Conservation (phyloP, 2,329 filamentous ascomycete species). For the Alternaria ethzedia region DNA sequence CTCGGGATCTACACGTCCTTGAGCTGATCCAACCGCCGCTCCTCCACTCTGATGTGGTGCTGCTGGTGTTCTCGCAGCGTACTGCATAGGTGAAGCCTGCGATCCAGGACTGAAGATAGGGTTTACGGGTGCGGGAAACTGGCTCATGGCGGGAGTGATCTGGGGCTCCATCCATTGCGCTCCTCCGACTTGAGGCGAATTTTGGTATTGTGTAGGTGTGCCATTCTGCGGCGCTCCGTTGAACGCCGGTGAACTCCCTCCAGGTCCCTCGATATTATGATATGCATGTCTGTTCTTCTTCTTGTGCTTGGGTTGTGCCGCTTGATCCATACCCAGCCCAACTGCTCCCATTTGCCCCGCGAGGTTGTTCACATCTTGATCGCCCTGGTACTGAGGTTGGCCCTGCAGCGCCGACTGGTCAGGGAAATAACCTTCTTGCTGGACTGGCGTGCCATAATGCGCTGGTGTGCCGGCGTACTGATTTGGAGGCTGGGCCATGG, state of each 20-base stretch:
- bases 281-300: slow-evolving; percentile 97
- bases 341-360: slow-evolving; percentile 37
- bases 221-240: slow-evolving; percentile 69
- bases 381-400: slow-evolving; percentile 26
- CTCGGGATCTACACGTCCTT: slow-evolving; percentile 83
- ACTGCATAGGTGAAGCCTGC: slow-evolving; percentile 45
- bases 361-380: slow-evolving; percentile 44
- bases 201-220: slow-evolving; percentile 61
- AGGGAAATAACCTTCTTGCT: slow-evolving; percentile 53
- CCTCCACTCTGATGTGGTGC: slow-evolving; percentile 34
- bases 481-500: slow-evolving; percentile 35
- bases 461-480: slow-evolving; percentile 40
- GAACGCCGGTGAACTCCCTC: slow-evolving; percentile 70
- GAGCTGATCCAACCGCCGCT: slow-evolving; percentile 63
- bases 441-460: slow-evolving; percentile 34
- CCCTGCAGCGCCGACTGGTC: slow-evolving; percentile 38
- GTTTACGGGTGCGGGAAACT: slow-evolving; percentile 66
- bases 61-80: slow-evolving; percentile 40
- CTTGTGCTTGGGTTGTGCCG: slow-evolving; percentile 64
- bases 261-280: slow-evolving; percentile 79
- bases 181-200: slow-evolving; percentile 38
- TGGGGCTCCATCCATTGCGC: slow-evolving; percentile 51
- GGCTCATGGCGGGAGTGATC: slow-evolving; percentile 58
- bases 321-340: slow-evolving; percentile 45
- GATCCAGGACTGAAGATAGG: slow-evolving; percentile 58